Percentiles rank a stretch among this genome's conserved stretches.
Conservation (phyloP, 192 early-diverging fungal genomes). For the Phlyctochytrium planicorne region DNA sequence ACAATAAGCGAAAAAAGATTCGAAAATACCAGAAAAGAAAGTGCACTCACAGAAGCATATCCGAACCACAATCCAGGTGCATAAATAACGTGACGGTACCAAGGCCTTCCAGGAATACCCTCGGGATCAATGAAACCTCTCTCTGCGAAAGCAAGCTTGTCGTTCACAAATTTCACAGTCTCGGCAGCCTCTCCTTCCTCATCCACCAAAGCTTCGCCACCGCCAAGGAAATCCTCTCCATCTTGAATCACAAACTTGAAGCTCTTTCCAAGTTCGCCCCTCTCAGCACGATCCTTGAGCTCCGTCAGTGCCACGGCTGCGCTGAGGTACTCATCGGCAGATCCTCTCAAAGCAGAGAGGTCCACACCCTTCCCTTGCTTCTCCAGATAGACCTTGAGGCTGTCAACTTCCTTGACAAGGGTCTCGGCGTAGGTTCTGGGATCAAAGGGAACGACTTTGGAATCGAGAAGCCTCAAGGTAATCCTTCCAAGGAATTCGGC, state of each 20-base stretch:
- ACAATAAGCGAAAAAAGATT: slow-evolving; percentile 10
- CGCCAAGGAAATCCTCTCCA: slow-evolving; percentile 2
- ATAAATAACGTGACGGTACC: slow-evolving; percentile 64
- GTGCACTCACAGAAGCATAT: not conserved
- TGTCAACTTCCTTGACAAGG: not conserved
- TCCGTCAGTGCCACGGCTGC: not conserved
- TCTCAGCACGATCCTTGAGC: slow-evolving; percentile 1
- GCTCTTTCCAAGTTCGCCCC: no score
- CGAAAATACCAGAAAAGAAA: not conserved
- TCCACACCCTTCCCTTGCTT: not conserved
- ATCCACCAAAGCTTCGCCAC: slow-evolving; percentile 35
- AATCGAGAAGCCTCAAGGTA: not conserved
- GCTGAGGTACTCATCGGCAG: slow-evolving; percentile 4
- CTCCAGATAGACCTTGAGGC: slow-evolving; percentile 5
- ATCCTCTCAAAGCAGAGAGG: not conserved
- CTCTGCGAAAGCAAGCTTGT: not conserved
- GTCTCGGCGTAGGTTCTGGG: not conserved
- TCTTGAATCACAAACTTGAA: not conserved
- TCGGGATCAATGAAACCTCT: slow-evolving; percentile 55
- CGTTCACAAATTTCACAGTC: slow-evolving; percentile 18
- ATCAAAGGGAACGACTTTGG: slow-evolving; percentile 22
- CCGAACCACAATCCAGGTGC: slow-evolving; percentile 44
- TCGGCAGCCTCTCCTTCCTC: slow-evolving; percentile 50
- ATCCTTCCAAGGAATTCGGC: not conserved
- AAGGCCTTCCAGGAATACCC: slow-evolving; percentile 53